Evolutionary conservation across 2,329 filamentous ascomycete genomes (phyloP).

Genomic region (Fusarium subglutinans): DNA sequence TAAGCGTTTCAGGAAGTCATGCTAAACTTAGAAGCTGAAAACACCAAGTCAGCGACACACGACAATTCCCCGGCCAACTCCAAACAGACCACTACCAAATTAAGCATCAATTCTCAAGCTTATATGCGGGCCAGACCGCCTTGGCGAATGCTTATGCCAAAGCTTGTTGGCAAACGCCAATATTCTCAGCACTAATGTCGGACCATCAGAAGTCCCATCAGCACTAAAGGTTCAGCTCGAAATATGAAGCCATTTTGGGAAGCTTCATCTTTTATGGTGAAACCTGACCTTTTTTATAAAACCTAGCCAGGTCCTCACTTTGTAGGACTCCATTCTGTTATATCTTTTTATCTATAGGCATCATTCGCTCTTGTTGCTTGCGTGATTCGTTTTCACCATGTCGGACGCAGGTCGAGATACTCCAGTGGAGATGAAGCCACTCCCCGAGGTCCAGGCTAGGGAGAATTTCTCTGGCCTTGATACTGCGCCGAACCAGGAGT

Average conservation of each 20-base stretch:
- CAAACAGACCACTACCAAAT: not conserved
- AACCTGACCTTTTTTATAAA: not conserved
- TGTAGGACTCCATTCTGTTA: accelerated
- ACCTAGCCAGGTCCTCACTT: accelerated
- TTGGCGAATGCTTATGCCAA: not conserved
- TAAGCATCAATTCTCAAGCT: not conserved
- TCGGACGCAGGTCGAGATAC: not conserved
- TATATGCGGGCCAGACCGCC: not conserved
- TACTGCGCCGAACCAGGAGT: not conserved
- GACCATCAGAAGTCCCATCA: not conserved
- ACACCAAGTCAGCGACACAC: not conserved
- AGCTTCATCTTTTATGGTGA: not conserved
- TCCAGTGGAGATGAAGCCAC: not conserved
- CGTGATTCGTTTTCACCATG: not conserved
- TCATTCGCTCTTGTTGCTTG: accelerated
- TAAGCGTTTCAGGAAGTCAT: not conserved
- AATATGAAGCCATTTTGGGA: not conserved
- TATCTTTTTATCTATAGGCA: accelerated
- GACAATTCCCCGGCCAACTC: not conserved
- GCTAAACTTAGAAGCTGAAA: not conserved
- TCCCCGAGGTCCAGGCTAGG: not conserved
- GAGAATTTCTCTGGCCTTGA: not conserved
- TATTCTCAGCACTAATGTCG: not conserved
- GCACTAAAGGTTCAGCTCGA: not conserved
- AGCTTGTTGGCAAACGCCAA: not conserved